These are phyloP conservation scores for Coffea canephora DNA, from an alignment of 257 asterid species.

Conservation along the genomic window DNA sequence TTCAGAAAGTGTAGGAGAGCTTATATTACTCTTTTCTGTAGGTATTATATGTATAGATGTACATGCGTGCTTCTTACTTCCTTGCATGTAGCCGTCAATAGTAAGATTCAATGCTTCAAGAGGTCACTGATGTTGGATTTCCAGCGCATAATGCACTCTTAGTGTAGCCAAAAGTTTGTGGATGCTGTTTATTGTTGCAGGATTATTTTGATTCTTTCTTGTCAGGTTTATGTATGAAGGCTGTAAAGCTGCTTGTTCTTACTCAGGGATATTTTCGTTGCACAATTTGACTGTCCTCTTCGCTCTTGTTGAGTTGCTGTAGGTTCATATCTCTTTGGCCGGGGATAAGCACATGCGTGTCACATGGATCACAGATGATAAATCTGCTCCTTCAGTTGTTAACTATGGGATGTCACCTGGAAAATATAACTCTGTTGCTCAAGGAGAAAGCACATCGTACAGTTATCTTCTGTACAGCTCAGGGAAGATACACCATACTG, in stretches of 20 bases:
- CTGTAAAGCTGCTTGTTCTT: background rate
- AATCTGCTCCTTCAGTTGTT: conserved; percentile 57
- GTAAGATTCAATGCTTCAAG: background rate
- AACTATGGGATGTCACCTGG: conserved; percentile 73
- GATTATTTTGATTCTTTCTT: background rate
- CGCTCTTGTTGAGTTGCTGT: conserved; percentile 8
- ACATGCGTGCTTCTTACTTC: background rate
- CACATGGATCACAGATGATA: conserved; percentile 61
- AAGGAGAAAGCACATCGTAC: conserved; percentile 68
- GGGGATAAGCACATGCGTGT: conserved; percentile 71
- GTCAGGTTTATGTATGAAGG: background rate
- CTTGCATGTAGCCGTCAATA: background rate
- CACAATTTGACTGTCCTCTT: background rate
- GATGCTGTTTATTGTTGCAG: background rate
- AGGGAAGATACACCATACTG: conserved; percentile 78
- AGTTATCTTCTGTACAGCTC: conserved; percentile 61
- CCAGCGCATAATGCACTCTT: background rate
- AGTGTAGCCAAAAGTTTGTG: background rate
- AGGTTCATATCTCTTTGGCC: conserved; percentile 97
- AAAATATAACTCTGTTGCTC: conserved; percentile 45
- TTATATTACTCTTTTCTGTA: background rate
- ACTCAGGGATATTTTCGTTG: background rate
- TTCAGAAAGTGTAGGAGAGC: background rate
- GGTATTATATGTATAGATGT: background rate
- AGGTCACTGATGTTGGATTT: background rate